These are phyloP conservation scores for Ensete glaucum DNA, from an alignment of 176 grass and related monocot species.

Conservation along the genomic window DNA sequence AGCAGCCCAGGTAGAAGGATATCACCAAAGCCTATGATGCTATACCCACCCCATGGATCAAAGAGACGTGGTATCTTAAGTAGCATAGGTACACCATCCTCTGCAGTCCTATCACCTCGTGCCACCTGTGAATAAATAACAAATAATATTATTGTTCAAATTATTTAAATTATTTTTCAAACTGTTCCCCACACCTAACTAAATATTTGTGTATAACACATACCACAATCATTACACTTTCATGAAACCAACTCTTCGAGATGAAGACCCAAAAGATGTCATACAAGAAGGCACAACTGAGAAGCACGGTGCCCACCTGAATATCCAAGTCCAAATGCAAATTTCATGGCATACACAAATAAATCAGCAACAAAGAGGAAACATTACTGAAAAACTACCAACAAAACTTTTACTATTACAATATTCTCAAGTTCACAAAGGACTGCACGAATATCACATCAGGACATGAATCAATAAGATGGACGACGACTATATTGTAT, in stretches of 20 bases:
- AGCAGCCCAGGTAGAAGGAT: constrained; percentile 95
- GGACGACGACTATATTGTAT: neutral
- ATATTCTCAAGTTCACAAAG: neutral
- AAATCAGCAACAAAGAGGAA: constrained; percentile 11
- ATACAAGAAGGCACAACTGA: constrained; percentile 88
- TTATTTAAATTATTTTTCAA: constrained; percentile 1
- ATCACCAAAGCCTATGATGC: constrained; percentile 97
- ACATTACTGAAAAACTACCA: neutral
- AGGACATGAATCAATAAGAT: neutral
- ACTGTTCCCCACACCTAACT: neutral
- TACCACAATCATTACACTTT: constrained; percentile 99
- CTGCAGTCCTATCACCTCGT: constrained; percentile 86
- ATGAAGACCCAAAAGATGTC: constrained; percentile 99
- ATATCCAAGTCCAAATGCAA: neutral
- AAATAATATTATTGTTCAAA: constrained; percentile 5
- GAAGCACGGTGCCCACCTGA: constrained; percentile 81
- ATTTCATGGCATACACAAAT: neutral
- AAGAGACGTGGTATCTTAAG: constrained; percentile 95
- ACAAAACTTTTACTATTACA: no score
- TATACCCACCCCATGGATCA: constrained; percentile 98
- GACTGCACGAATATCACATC: neutral
- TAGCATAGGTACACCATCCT: constrained; percentile 97
- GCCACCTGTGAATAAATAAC: constrained; percentile 48
- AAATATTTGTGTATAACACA: constrained; percentile 19
- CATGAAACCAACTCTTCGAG: constrained; percentile 91